Percentiles rank a stretch among this genome's conserved stretches.
These are phyloP conservation scores for Scytalidium sp. DNA, from an alignment of 2,329 filamentous ascomycete species.

Conservation along the genomic window DNA sequence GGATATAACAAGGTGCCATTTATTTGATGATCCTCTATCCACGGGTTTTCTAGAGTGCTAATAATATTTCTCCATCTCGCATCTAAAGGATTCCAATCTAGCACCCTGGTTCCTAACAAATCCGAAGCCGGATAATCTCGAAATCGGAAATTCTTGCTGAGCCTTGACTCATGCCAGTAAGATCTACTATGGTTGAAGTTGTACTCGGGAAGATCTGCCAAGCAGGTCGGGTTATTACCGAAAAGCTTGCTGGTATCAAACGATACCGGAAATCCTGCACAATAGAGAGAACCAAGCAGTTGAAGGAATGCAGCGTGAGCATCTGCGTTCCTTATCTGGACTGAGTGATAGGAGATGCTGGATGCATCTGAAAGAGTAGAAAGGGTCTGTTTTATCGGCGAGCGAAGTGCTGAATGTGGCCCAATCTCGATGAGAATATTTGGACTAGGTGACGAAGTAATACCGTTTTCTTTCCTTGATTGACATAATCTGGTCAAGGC, in stretches of 20 bases:
- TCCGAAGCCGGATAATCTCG: conserved; percentile 38
- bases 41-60: conserved; percentile 18
- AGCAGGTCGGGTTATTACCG: neutral
- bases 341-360: neutral
- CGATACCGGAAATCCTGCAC: conserved; percentile 1
- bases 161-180: conserved; percentile 51
- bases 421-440: conserved; percentile 13
- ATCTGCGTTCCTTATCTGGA: conserved; percentile 3
- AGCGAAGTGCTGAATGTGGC: conserved; percentile 10
- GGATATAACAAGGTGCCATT: conserved; percentile 23
- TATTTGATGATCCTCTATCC: conserved; percentile 27
- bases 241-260: no score
- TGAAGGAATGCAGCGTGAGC: conserved; percentile 1
- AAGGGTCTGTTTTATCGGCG: conserved; percentile 7
- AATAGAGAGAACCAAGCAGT: conserved; percentile 1
- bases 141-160: conserved; percentile 41
- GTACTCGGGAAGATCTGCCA: conserved; percentile 47
- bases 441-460: neutral
- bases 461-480: neutral
- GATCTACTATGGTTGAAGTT: conserved; percentile 49
- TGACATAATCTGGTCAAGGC: neutral
- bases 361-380: neutral
- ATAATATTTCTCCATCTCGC: conserved; percentile 28
- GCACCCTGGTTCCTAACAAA: conserved; percentile 23
- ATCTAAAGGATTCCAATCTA: conserved; percentile 14